Conservation (phyloP, 495 filamentous ascomycete species). For the Xylaria longipes region DNA sequence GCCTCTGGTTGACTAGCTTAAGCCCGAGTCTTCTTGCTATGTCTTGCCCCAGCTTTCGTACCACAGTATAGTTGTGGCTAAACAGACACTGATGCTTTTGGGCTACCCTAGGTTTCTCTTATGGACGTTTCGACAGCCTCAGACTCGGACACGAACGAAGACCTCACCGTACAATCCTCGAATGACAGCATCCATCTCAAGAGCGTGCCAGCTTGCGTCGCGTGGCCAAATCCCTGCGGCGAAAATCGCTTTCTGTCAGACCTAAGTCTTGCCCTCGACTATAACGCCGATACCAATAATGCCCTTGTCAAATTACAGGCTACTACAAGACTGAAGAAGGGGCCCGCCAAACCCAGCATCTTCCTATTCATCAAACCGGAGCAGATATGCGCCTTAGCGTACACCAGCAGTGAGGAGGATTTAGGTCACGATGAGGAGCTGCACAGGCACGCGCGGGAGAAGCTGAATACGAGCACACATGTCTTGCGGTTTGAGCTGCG, state of each 20-base stretch:
- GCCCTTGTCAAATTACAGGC: slow-evolving; percentile 1
- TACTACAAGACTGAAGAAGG: slow-evolving; percentile 12
- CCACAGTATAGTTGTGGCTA: not conserved
- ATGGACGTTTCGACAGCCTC: slow-evolving; percentile 15
- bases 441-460: not conserved
- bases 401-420: not conserved
- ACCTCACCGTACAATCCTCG: not conserved
- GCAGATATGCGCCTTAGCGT: not conserved
- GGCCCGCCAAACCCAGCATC: not conserved
- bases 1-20: not conserved
- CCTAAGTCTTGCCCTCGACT: not conserved
- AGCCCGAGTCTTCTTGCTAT: not conserved
- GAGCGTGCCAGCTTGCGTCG: slow-evolving; percentile 4
- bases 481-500: slow-evolving; percentile 6
- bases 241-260: not conserved
- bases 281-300: not conserved
- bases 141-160: slow-evolving; percentile 11
- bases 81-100: slow-evolving; percentile 1
- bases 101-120: not conserved
- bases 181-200: slow-evolving; percentile 6
- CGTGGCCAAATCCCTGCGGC: not conserved
- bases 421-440: not conserved
- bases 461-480: slow-evolving; percentile 5
- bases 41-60: not conserved
- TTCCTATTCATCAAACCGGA: slow-evolving; percentile 14